phyloP scores from a whole-genome alignment of 2,329 filamentous ascomycete genomes.

The Hymenoscyphus scutula region DNA sequence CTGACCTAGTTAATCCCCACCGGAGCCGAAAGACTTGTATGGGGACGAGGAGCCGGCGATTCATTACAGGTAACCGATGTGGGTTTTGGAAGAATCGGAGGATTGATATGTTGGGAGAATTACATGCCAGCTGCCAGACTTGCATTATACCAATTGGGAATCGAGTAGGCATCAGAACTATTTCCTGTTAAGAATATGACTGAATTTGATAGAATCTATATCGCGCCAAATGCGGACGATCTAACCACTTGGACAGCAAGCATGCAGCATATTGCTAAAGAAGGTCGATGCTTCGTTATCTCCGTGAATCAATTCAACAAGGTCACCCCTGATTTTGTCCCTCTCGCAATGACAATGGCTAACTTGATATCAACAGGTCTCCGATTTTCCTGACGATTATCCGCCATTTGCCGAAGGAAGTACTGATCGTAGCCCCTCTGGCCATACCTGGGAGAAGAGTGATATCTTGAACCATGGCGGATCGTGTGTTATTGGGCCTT shows the following conservation, averaged over 20 bases:
- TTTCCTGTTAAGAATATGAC: background rate
- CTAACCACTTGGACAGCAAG: slow-evolving; percentile 39
- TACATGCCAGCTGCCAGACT: slow-evolving; percentile 45
- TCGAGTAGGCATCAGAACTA: slow-evolving; percentile 36
- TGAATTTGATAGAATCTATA: slow-evolving; percentile 28
- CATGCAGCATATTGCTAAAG: slow-evolving; percentile 47
- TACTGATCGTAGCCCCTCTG: slow-evolving; percentile 39
- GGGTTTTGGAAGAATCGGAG: slow-evolving; percentile 42
- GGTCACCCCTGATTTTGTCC: slow-evolving; percentile 22
- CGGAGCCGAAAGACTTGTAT: slow-evolving; percentile 42
- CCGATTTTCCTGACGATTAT: slow-evolving; percentile 43
- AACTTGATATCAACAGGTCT: slow-evolving; percentile 20
- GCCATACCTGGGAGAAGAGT: slow-evolving; percentile 38
- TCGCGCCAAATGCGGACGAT: slow-evolving; percentile 34
- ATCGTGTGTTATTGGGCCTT: slow-evolving; percentile 42
- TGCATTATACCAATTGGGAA: slow-evolving; percentile 43
- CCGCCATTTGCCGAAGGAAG: slow-evolving; percentile 42
- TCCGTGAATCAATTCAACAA: slow-evolving; percentile 43
- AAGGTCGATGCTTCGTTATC: slow-evolving; percentile 44
- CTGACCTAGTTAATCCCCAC: slow-evolving; percentile 39
- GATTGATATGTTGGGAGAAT: slow-evolving; percentile 45
- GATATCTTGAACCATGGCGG: slow-evolving; percentile 43
- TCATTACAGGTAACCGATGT: slow-evolving; percentile 41
- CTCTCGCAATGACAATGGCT: background rate
- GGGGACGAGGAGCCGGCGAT: slow-evolving; percentile 42